Base-by-base conservation (phyloP, 345 rosid genomes). In the Populus alba region DNA sequence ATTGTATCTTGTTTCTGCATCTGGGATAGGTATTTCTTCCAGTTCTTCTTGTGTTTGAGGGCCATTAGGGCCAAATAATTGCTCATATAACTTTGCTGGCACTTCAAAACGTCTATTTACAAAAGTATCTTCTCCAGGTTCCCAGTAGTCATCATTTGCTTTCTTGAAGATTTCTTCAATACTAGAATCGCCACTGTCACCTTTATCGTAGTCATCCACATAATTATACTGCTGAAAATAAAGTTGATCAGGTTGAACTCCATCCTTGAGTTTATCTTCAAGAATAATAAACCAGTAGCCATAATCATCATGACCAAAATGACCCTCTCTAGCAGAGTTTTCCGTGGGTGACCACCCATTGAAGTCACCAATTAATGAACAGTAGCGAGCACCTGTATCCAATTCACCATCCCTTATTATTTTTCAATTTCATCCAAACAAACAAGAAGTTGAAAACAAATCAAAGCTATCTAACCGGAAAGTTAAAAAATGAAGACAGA, bases 211-310 rank as follows among this genome's bases (percentile, higher is more conserved):
- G 84, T 95, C 94, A 37, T 95, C 97, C 2, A 83, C 85, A 74
- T 93, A 95, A 80, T 92, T 95, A 76, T 95, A 95, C 88, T 89
- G 96, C 87, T 95, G 99, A 85, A 95, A 95, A 87, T 93, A 95
- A 57, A 93, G 92, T 68, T 93, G 97, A 39, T 92, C 99, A 2
- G 94, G 94, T 37, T 89, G 53, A 87, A 93, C 91, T 57, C 96
- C 99, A 69, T 92, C 94, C 83, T 89, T 90, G 73, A 95, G 73
- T 87, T 89, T 93, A 85, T 95, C 99, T 83, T 95, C 98, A 80
- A 95, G 92, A 77, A 90, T 87, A 78, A 95, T 83, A 81, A 92
- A 92, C 98, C 99, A 95, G 78, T 93, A 93, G 25, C 99, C 99
- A 73, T 84, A 95, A 86, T 95, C 99, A 80, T 95, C 99, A 74